Evolutionary conservation across 2,329 filamentous ascomycete species (phyloP).

Genomic region (Claviceps arundinis): DNA sequence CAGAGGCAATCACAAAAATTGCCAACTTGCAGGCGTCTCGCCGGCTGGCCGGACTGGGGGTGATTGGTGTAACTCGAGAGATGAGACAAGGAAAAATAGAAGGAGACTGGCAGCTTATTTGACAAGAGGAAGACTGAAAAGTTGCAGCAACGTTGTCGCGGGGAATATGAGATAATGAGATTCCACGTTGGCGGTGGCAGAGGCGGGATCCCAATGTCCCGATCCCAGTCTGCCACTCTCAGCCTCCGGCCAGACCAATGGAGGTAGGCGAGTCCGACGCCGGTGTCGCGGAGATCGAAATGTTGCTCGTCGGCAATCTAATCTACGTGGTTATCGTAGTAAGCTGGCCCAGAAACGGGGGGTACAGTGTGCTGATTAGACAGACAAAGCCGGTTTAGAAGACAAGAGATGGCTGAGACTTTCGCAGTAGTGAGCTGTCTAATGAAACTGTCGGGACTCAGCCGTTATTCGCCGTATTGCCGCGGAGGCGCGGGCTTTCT

Average conservation of each 20-base stretch:
- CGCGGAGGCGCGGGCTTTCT: neutral
- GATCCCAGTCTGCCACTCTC: too few relatives aligned
- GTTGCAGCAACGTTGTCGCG: neutral
- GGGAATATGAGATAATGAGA: neutral
- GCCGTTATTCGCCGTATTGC: neutral
- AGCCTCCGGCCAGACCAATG: neutral
- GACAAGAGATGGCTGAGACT: too few relatives aligned
- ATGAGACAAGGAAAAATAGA: neutral
- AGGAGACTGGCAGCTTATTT: neutral
- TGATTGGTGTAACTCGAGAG: neutral
- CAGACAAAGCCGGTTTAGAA: too few relatives aligned
- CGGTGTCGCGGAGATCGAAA: neutral
- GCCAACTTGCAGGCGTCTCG: neutral
- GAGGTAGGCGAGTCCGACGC: neutral
- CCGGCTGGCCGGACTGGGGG: neutral
- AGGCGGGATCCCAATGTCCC: neutral
- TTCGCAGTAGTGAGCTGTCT: neutral
- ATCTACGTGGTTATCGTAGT: neutral
- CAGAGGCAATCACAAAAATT: neutral
- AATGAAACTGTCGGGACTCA: neutral
- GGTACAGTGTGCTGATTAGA: neutral
- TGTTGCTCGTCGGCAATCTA: neutral
- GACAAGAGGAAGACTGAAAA: neutral
- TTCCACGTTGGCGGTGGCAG: neutral
- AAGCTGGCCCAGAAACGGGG: neutral